Evolutionary conservation across 2,329 filamentous ascomycete species (phyloP).

Genomic region (Trichophyton verrucosum): DNA sequence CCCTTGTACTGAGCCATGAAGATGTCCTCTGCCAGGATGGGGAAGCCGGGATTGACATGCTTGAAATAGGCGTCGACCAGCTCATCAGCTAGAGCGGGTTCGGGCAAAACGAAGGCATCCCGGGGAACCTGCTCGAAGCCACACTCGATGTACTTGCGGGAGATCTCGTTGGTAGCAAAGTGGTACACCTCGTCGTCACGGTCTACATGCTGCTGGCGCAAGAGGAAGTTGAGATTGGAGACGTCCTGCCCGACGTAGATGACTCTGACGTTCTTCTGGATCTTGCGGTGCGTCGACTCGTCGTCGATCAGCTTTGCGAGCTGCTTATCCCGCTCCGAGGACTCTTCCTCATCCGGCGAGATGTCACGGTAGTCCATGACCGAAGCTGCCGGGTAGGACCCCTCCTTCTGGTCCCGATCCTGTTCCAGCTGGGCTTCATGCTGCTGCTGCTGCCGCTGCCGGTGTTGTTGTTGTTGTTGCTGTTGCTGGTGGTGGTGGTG

Average conservation of each 20-base stretch:
- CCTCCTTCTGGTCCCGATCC: neutral
- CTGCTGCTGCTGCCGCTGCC: too few species aligned
- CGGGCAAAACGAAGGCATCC: constrained; percentile 40
- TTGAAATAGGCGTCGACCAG: constrained; percentile 41
- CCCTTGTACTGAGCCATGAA: constrained; percentile 41
- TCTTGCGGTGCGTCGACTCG: constrained; percentile 33
- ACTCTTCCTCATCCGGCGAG: constrained; percentile 27
- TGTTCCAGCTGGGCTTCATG: too few species aligned
- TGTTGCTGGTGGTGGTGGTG: too few species aligned
- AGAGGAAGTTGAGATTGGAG: constrained; percentile 45
- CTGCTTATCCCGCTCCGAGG: constrained; percentile 33
- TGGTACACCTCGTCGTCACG: constrained; percentile 33
- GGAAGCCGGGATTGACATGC: constrained; percentile 41
- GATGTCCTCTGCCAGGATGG: constrained; percentile 40
- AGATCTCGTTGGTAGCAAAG: constrained; percentile 34
- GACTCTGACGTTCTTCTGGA: constrained; percentile 37
- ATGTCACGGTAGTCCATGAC: constrained; percentile 15
- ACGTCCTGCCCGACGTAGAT: constrained; percentile 46
- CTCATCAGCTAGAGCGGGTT: constrained; percentile 38
- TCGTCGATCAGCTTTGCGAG: constrained; percentile 42
- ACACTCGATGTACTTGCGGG: constrained; percentile 30
- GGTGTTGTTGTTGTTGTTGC: too few species aligned
- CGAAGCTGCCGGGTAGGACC: neutral
- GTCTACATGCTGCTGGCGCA: constrained; percentile 38
- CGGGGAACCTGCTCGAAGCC: constrained; percentile 35